phyloP scores from a whole-genome alignment of 2,329 filamentous ascomycete genomes.

The Cladosporium cucumerinum region DNA sequence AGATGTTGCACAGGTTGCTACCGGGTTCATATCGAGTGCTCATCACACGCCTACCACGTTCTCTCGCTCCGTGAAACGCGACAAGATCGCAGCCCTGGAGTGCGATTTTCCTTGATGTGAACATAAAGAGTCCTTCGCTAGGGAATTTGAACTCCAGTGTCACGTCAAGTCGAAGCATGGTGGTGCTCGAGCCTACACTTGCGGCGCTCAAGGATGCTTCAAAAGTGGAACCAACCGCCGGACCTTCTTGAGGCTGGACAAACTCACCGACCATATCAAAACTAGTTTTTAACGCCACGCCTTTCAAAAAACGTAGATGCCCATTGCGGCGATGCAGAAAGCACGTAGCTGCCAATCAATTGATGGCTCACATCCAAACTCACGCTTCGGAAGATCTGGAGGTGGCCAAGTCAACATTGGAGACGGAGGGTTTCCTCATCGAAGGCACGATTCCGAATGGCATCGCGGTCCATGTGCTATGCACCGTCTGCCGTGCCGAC shows the following conservation, averaged over 20 bases:
- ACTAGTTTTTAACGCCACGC: neutral
- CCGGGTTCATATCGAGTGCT: no score
- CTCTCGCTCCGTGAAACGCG: neutral
- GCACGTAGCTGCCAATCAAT: neutral
- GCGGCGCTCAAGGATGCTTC: neutral
- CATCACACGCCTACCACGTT: no score
- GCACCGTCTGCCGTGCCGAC: neutral
- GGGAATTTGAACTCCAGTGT: neutral
- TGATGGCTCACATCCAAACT: neutral
- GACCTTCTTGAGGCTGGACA: neutral
- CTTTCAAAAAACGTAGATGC: neutral
- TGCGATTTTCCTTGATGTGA: neutral
- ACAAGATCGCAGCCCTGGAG: neutral
- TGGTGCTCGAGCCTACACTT: neutral
- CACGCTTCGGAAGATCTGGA: neutral
- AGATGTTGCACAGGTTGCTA: no score
- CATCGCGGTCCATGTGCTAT: neutral
- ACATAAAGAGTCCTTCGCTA: neutral
- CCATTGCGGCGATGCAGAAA: neutral
- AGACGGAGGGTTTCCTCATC: neutral
- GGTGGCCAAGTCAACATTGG: neutral
- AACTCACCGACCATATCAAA: neutral
- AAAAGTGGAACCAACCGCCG: neutral
- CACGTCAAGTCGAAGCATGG: neutral
- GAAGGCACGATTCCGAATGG: neutral